Conservation (phyloP, 2,329 filamentous ascomycete genomes). For the Aspergillus sclerotialis region DNA sequence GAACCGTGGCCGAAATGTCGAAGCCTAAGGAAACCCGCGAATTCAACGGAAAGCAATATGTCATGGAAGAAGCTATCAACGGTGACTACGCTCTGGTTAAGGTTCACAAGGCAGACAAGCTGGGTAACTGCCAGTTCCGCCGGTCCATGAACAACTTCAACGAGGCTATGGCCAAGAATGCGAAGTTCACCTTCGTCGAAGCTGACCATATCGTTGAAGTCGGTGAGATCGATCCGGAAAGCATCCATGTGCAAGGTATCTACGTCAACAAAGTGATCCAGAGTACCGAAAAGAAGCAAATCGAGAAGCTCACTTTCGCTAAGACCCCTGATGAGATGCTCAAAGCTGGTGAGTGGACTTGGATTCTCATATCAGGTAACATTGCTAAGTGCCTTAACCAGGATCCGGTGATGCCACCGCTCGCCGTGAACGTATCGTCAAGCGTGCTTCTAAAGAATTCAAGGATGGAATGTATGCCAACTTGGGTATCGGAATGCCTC, state of each 20-base stretch:
- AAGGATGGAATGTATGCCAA: slow-evolving; percentile 85
- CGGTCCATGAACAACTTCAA: slow-evolving; percentile 69
- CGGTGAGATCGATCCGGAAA: slow-evolving; percentile 64
- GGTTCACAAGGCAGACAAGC: slow-evolving; percentile 68
- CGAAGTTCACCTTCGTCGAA: slow-evolving; percentile 71
- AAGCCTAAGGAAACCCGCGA: slow-evolving; percentile 63
- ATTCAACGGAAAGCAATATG: slow-evolving; percentile 65
- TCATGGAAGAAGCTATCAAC: slow-evolving; percentile 69
- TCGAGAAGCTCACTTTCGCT: slow-evolving; percentile 73
- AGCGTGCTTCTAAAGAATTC: slow-evolving; percentile 71
- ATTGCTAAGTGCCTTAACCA: too few relatives aligned
- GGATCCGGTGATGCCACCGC: slow-evolving; percentile 54
- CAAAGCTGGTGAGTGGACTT: slow-evolving; percentile 38
- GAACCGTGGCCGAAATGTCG: slow-evolving; percentile 63
- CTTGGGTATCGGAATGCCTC: slow-evolving; percentile 81
- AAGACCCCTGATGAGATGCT: slow-evolving; percentile 52
- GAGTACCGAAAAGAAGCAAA: slow-evolving; percentile 61
- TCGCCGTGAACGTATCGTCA: slow-evolving; percentile 74
- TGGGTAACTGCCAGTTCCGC: slow-evolving; percentile 74
- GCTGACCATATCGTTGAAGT: slow-evolving; percentile 75
- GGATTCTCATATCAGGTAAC: too few relatives aligned
- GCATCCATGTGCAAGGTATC: slow-evolving; percentile 75
- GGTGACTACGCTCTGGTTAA: slow-evolving; percentile 73
- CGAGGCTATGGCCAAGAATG: slow-evolving; percentile 73
- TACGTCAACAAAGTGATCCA: slow-evolving; percentile 76